Base-by-base conservation (phyloP, 257 asterid species). In the Schizonepeta tenuifolia region DNA sequence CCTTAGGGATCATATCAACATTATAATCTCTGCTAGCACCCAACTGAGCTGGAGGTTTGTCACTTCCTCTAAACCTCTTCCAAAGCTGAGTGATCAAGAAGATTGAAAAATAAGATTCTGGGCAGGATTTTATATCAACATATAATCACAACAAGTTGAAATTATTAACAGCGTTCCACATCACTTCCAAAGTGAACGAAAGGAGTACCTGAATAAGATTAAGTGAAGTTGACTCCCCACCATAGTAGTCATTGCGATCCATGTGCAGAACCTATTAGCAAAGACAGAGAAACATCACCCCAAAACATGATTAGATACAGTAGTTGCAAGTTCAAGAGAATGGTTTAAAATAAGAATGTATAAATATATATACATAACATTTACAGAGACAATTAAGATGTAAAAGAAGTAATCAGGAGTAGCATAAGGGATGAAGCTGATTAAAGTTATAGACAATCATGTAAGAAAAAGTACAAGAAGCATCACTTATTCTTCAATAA, bases 1-100 rank as follows among this genome's bases (percentile, higher is more conserved):
- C 98, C 98, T 93, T 93, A 17, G 98, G 98, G 57, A 87, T 83
- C 98, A 94, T 94, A 87, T 94, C 98, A 49, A 94, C 98, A 54
- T 91, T 94, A 73, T 89, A 94, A 67, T 94, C 98, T 84, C 96
- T 86, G 80, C 96, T 91, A 43, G 97, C 79, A 62, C 98, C 98
- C 88, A 94, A 78, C 58, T 82, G 82, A 31, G 87, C 88, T 43
- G 96, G 97, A 83, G 98, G 96, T 76, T 81, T 73, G 47, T 94
- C 98, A 68, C 88, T 80, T 89, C 98, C 98, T 80, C 88, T 88
- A 80, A 91, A 89, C 81, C 93, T 85, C 87, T 94, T 91, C 96
- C 94, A 91, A 9, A 91, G 76, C 97, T 83, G 81, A 38, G 63
- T 13, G 35, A 66, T 58, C 31, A 59, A 59, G 58, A 72, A 44